Evolutionary conservation across 768 basidiomycete genomes (phyloP).

Genomic region (Xerocomus brunneocitrinus): DNA sequence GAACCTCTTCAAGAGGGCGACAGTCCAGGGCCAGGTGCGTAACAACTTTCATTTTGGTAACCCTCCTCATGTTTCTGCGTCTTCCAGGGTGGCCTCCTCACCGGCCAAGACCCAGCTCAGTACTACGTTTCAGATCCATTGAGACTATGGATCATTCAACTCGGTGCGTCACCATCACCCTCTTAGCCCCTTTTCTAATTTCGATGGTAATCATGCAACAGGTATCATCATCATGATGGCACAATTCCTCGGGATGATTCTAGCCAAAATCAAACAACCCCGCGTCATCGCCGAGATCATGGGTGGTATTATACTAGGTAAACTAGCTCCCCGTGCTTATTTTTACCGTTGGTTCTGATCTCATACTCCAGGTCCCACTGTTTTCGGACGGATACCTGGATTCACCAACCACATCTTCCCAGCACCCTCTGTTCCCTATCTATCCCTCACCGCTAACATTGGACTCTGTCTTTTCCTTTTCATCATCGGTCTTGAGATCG

Average conservation of each 20-base stretch:
- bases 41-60: neutral
- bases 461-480: conserved; percentile 88
- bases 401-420: conserved; percentile 90
- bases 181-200: neutral
- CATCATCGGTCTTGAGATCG: conserved; percentile 91
- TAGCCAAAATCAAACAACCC: conserved; percentile 76
- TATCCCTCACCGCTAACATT: conserved; percentile 85
- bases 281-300: conserved; percentile 93
- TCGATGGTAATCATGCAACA: conserved; percentile 21
- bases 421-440: conserved; percentile 57
- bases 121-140: conserved; percentile 68
- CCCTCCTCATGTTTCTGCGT: neutral
- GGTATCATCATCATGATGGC: conserved; percentile 79
- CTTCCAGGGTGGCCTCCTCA: conserved; percentile 67
- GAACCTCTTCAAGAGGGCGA: conserved; percentile 15
- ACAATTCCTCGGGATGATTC: conserved; percentile 61
- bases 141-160: conserved; percentile 71
- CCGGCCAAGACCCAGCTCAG: conserved; percentile 64
- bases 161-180: conserved; percentile 41
- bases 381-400: conserved; percentile 77
- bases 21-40: conserved; percentile 28
- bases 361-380: conserved; percentile 38
- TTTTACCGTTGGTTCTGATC: conserved; percentile 48
- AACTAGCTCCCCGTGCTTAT: conserved; percentile 28
- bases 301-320: conserved; percentile 81